Conservation (phyloP, 1,139 yeast genomes). For the Candida tropicalis region DNA sequence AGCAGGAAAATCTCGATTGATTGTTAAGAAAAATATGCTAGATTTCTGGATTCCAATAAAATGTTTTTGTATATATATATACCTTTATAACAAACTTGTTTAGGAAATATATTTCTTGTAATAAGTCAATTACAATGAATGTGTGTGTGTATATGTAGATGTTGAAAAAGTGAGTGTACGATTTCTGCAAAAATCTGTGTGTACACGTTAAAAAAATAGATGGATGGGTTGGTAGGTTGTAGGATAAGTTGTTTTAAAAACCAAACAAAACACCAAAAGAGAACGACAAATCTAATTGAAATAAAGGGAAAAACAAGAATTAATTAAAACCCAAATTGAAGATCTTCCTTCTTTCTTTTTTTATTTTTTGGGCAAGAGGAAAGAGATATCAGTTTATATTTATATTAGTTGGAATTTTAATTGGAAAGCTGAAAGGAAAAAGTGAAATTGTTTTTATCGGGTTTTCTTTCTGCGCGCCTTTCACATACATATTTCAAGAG, state of each 20-base stretch:
- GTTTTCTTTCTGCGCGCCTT: background rate
- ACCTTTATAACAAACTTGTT: background rate
- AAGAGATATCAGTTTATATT: background rate
- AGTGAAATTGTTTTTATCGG: background rate
- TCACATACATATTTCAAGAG: background rate
- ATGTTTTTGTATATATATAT: background rate
- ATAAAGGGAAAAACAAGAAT: constrained; percentile 3
- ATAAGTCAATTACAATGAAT: background rate
- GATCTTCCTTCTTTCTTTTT: background rate
- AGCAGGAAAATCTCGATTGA: background rate
- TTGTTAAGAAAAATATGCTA: background rate
- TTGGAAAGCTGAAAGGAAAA: background rate
- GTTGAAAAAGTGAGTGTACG: background rate
- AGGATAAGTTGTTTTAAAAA: background rate
- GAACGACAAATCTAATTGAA: background rate
- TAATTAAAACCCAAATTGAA: background rate
- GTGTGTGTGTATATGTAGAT: background rate
- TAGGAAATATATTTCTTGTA: background rate
- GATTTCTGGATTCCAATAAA: background rate
- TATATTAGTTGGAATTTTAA: background rate
- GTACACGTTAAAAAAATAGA: background rate
- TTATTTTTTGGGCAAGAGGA: background rate
- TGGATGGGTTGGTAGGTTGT: background rate
- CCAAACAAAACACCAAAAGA: constrained; percentile 1
- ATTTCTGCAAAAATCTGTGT: constrained; percentile 1